Percentiles rank a stretch among this genome's conserved stretches.
These are phyloP conservation scores for Penicillium paneum DNA, from an alignment of 2,329 filamentous ascomycete genomes.

Conservation along the genomic window DNA sequence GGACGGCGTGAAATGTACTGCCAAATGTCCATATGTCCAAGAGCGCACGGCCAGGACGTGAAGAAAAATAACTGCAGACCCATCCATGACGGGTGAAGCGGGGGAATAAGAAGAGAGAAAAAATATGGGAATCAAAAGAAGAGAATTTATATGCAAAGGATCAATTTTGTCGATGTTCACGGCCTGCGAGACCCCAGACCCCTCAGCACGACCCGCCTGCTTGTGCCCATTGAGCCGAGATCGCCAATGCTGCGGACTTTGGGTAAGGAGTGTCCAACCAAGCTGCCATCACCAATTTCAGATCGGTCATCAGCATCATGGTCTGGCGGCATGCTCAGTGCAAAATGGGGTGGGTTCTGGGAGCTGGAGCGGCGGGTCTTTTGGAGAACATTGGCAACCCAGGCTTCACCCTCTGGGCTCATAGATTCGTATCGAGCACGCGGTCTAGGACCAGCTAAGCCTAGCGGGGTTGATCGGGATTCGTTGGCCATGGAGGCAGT, in stretches of 20 bases:
- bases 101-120: background rate
- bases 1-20: conserved; percentile 6
- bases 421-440: conserved; percentile 41
- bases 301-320: conserved; percentile 14
- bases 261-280: conserved; percentile 18
- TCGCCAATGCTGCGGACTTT: conserved; percentile 42
- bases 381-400: conserved; percentile 47
- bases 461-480: conserved; percentile 39
- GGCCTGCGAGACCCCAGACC: conserved; percentile 32
- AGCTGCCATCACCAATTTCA: background rate
- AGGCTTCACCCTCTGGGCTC: conserved; percentile 46
- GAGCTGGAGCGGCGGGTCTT: conserved; percentile 43
- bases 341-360: conserved; percentile 26
- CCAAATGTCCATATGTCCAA: background rate
- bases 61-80: conserved; percentile 8
- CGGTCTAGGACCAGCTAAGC: conserved; percentile 45
- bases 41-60: conserved; percentile 8
- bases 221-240: conserved; percentile 35
- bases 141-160: background rate
- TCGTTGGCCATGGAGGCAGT: conserved; percentile 11
- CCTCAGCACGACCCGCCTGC: conserved; percentile 38
- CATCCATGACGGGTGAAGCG: background rate
- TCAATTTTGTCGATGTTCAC: background rate
- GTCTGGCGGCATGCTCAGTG: conserved; percentile 18
- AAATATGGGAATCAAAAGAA: background rate